phyloP scores from a whole-genome alignment of 2,329 filamentous ascomycete genomes.

The Fusarium albosuccineum region DNA sequence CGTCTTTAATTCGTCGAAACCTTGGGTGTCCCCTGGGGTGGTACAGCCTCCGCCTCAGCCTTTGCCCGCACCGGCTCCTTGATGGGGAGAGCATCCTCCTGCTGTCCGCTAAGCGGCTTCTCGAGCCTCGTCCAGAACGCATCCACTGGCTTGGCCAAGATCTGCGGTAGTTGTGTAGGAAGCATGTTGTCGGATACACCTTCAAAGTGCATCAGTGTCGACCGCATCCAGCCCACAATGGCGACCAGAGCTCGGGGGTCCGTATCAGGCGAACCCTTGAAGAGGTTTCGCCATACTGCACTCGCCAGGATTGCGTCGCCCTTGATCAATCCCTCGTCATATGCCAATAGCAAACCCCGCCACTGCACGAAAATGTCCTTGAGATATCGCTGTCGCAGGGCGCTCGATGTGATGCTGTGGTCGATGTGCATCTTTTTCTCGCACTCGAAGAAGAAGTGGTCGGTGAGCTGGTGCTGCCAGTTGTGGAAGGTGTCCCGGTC shows the following conservation, averaged over 20 bases:
- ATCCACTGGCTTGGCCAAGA: slow-evolving; percentile 53
- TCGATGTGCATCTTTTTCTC: slow-evolving; percentile 86
- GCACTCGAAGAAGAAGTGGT: slow-evolving; percentile 94
- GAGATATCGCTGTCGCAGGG: slow-evolving; percentile 73
- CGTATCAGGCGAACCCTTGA: slow-evolving; percentile 74
- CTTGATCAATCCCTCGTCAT: slow-evolving; percentile 83
- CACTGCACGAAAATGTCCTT: slow-evolving; percentile 96
- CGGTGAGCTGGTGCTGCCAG: slow-evolving; percentile 91
- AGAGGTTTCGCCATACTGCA: slow-evolving; percentile 94
- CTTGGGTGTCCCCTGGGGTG: slow-evolving; percentile 30
- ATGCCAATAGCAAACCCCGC: slow-evolving; percentile 86
- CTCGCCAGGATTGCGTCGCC: slow-evolving; percentile 82
- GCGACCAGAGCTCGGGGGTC: slow-evolving; percentile 65
- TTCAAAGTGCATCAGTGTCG: slow-evolving; percentile 62
- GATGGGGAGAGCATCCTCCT: slow-evolving; percentile 37
- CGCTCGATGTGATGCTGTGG: slow-evolving; percentile 75
- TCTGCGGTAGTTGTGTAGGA: slow-evolving; percentile 47
- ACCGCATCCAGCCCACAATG: slow-evolving; percentile 69
- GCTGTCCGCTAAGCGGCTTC: slow-evolving; percentile 53
- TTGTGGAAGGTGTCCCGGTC: slow-evolving; percentile 75
- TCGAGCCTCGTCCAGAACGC: slow-evolving; percentile 62
- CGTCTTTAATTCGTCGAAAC: slow-evolving; percentile 37
- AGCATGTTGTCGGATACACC: slow-evolving; percentile 61
- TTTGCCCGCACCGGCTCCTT: slow-evolving; percentile 37
- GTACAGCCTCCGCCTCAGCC: slow-evolving; percentile 18